Base-by-base conservation (phyloP, 2,329 filamentous ascomycete genomes). In the Atkinsonella texensis region DNA sequence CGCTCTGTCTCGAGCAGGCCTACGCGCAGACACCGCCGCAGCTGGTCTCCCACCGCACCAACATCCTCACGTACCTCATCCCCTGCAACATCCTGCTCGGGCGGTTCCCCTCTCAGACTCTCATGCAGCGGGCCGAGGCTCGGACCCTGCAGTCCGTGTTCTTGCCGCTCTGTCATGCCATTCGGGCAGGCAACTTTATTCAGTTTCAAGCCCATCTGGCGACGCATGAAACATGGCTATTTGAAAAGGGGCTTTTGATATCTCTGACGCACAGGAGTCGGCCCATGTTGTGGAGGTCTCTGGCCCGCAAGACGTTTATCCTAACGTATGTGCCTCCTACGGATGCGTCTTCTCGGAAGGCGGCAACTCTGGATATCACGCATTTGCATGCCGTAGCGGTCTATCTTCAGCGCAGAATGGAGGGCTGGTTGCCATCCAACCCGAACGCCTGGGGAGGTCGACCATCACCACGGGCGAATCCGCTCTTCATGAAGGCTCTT, bases 11-110 rank as follows among this genome's bases (percentile, higher is more conserved):
- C 7, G 80, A 94, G 61, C 76, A 83, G 28, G 88, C 91, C 2
- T 96, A 95, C 66, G 70, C 83, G 48, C 84, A 94, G 66, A 80
- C 76, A 0, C 77, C 75, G 1, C 60, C 69, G 0, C 62, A 62
- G 17, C 87, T 87, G 57, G 79, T 81, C 55, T 80, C 78, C 40
- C 91, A 97, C 65, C 81, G 89, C 54, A 80, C 82, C 18, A 74
- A 84, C 50, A 90, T 96, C 54, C 80, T 96, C 39, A 85, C 86
- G 43, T 91, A 90, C 64, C 80, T 96, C 40, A 83, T 95, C 53
- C 79, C 89, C 1, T 79, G 82, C 58, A 95, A 95, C 63, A 75
- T 96, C 51, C 81, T 95, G 39, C 75, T 95, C 46, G 91, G 89
- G 20, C 83, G 88, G 32, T 88, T 96, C 57, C 90, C 91, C 1